phyloP scores from a whole-genome alignment of 768 basidiomycete species.

The Lentinula boryana region DNA sequence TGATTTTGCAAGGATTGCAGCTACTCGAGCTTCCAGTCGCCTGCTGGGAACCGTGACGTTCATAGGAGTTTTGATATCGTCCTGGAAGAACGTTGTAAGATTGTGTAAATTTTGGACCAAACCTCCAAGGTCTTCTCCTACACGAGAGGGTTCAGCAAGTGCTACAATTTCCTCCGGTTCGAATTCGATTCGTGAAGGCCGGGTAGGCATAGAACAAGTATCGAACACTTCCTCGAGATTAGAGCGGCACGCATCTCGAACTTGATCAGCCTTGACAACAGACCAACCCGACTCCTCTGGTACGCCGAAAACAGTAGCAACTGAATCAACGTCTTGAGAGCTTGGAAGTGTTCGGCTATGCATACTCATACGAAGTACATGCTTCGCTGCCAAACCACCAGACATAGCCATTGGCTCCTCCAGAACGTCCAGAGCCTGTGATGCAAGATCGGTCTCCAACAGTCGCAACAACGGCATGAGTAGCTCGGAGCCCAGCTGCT shows the following conservation, averaged over 20 bases:
- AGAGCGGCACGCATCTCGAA: slow-evolving; percentile 57
- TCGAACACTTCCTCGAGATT: slow-evolving; percentile 86
- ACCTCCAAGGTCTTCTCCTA: slow-evolving; percentile 66
- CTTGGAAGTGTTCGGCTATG: slow-evolving; percentile 40
- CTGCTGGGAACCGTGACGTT: slow-evolving; percentile 42
- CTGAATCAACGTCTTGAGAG: slow-evolving; percentile 41
- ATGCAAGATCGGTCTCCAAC: slow-evolving; percentile 80
- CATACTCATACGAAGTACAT: slow-evolving; percentile 92
- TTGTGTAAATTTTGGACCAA: slow-evolving; percentile 76
- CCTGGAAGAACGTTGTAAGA: slow-evolving; percentile 68
- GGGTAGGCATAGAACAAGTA: slow-evolving; percentile 64
- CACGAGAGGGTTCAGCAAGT: slow-evolving; percentile 31
- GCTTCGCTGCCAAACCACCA: slow-evolving; percentile 70
- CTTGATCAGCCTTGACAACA: slow-evolving; percentile 59
- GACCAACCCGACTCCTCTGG: slow-evolving; percentile 86
- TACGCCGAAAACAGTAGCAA: slow-evolving; percentile 74
- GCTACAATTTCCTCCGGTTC: slow-evolving; percentile 55
- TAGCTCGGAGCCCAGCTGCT: slow-evolving; percentile 75
- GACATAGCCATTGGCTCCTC: slow-evolving; percentile 84
- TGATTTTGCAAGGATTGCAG: slow-evolving; percentile 80
- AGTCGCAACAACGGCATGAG: slow-evolving; percentile 88
- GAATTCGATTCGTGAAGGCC: slow-evolving; percentile 70
- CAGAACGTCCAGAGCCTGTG: slow-evolving; percentile 86
- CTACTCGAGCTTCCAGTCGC: slow-evolving; percentile 70
- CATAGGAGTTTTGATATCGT: slow-evolving; percentile 27